These are phyloP conservation scores for Rhizophagus sp. DNA, from an alignment of 192 early-diverging fungal species.

Conservation along the genomic window DNA sequence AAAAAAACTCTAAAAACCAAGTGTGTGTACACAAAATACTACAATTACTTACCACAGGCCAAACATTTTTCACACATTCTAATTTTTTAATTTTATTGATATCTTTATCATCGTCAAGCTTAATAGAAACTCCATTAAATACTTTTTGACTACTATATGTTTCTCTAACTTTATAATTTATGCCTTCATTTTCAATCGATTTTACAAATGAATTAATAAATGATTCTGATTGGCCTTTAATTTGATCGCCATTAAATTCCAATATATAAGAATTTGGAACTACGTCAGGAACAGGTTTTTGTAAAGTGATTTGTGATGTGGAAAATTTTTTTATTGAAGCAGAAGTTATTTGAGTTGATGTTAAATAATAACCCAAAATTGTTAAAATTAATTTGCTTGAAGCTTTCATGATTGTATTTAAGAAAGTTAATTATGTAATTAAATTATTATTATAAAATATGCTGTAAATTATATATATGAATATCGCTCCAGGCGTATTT, in stretches of 20 bases:
- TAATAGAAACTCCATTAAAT: background rate
- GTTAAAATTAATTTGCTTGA: background rate
- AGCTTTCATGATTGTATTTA: background rate
- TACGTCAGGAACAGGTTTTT: background rate
- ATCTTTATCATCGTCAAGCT: conserved; percentile 31
- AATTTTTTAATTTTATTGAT: conserved; percentile 33
- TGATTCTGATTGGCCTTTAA: background rate
- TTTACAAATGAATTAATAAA: background rate
- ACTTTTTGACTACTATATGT: background rate
- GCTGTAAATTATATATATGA: too few relatives aligned
- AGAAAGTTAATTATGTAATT: too few relatives aligned
- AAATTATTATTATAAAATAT: background rate
- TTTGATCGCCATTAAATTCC: background rate
- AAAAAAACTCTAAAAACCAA: too few relatives aligned
- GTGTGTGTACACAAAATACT: too few relatives aligned
- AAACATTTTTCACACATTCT: conserved; percentile 44
- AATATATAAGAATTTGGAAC: background rate
- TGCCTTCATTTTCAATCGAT: background rate
- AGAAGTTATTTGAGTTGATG: background rate
- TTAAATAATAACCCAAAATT: background rate
- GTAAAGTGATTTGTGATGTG: background rate
- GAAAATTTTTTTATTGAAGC: background rate
- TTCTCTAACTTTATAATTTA: background rate
- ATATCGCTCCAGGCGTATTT: too few relatives aligned
- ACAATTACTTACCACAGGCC: conserved; percentile 44